phyloP scores from a whole-genome alignment of 202 grass and related monocot species.

The Schoenoplectus tabernaemontani region DNA sequence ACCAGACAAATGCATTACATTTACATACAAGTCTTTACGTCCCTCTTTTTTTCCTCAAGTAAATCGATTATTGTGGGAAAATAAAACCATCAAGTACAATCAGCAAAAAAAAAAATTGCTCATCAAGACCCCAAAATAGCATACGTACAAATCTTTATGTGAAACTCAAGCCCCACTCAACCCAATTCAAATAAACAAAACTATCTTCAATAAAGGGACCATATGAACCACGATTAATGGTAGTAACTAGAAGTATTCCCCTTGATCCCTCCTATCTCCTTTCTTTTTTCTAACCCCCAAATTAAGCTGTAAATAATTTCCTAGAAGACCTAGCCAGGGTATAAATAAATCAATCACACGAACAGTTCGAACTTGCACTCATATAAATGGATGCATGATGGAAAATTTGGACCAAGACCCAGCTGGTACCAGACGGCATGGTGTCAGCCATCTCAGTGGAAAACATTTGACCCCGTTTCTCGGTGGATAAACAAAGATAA shows the following conservation, averaged over 20 bases:
- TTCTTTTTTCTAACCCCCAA: background rate
- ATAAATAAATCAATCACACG: slow-evolving; percentile 16
- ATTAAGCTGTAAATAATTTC: slow-evolving; percentile 14
- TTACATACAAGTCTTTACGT: background rate
- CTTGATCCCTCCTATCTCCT: background rate
- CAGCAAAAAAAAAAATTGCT: background rate
- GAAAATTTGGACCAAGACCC: slow-evolving; percentile 11
- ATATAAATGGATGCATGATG: slow-evolving; percentile 11
- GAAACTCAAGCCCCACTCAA: slow-evolving; percentile 16
- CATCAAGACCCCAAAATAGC: slow-evolving; percentile 17
- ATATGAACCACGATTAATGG: background rate
- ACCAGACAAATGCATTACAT: background rate
- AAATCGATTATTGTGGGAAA: background rate
- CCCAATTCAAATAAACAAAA: slow-evolving; percentile 18
- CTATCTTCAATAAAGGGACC: slow-evolving; percentile 20
- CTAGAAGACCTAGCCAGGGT: slow-evolving; percentile 15
- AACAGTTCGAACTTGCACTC: slow-evolving; percentile 4
- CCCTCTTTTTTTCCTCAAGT: background rate
- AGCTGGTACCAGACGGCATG: slow-evolving; percentile 5
- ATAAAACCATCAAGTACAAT: background rate
- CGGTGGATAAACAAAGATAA: slow-evolving; percentile 12
- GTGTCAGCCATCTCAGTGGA: slow-evolving; percentile 17
- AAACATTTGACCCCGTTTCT: slow-evolving; percentile 6
- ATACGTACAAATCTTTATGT: slow-evolving; percentile 8
- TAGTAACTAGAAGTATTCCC: background rate